A percentile compares a stretch with the other conserved stretches of the same genome.
Evolutionary conservation across 108 stramenopile genomes (phyloP).

Genomic region (Cylindrotheca fusiformis): DNA sequence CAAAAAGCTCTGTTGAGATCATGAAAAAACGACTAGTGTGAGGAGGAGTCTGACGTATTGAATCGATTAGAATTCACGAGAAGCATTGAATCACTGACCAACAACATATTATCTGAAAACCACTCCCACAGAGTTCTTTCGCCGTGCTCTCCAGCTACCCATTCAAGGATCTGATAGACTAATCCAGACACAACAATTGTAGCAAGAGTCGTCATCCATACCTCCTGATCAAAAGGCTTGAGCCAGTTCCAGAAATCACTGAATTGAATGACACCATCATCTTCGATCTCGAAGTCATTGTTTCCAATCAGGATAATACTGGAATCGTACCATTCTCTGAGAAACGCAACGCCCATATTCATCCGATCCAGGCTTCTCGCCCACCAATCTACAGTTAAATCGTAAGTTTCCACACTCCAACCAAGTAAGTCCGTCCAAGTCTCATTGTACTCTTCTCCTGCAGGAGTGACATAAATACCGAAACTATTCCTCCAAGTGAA

Average conservation of each 20-base stretch:
- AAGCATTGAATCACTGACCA: not conserved
- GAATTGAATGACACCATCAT: not conserved
- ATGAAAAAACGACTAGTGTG: not conserved
- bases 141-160: not conserved
- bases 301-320: slow-evolving; percentile 30
- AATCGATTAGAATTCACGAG: slow-evolving; percentile 7
- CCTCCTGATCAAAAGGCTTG: slow-evolving; percentile 20
- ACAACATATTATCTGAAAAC: slow-evolving; percentile 6
- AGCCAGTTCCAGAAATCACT: slow-evolving; percentile 10
- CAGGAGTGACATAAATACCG: not conserved
- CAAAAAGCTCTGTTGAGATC: not conserved
- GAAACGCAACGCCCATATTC: slow-evolving; percentile 30
- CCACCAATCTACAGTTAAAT: slow-evolving; percentile 26
- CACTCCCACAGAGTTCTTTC: not conserved
- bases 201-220: slow-evolving; percentile 23
- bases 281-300: not conserved
- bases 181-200: slow-evolving; percentile 35
- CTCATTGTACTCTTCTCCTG: not conserved
- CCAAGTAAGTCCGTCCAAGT: slow-evolving; percentile 18
- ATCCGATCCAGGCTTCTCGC: slow-evolving; percentile 13
- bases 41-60: not conserved
- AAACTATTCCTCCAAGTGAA: slow-evolving; percentile 41
- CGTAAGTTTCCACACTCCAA: slow-evolving; percentile 32
- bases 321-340: slow-evolving; percentile 26
- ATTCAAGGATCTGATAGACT: slow-evolving; percentile 25